Evolutionary conservation across 202 grass and related monocot species (phyloP), one percentile per base, ranked within the genome.

Genomic region (Sporobolus alterniflorus): DNA sequence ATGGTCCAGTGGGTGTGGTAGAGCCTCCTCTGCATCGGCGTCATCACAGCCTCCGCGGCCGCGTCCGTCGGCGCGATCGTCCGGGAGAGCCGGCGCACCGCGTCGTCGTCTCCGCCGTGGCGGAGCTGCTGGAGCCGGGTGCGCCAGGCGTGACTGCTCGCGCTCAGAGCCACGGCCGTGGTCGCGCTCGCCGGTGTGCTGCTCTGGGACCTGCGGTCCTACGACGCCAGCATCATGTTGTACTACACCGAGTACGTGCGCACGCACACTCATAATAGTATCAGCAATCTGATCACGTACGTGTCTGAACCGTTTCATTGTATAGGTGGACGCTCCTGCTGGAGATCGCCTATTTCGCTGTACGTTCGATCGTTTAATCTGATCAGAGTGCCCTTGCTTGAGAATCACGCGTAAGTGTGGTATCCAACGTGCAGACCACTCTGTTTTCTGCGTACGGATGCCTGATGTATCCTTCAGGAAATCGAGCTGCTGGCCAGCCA

Each of bases 221-320:
- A 89, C 29, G 90, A 87, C 46, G 17, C 46, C 31, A 77, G 73
- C 57, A 87, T 89, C 12, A 89, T 92, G 60, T 4, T 92, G 40
- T 92, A 92, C 48, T 92, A 92, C 60, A 92, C 90, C 3, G 90
- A 89, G 90, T 92, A 82, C 65, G 84, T 64, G 15, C 5, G 29
- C 13, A 25, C 26, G 9, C 20, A 26, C 40, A 24, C 3, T 21
- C n/a, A n/a, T n/a, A n/a, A n/a, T n/a, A n/a, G n/a, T n/a, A n/a
- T n/a, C n/a, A n/a, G n/a, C n/a, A n/a, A n/a, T n/a, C n/a, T n/a
- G n/a, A n/a, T n/a, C n/a, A n/a, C n/a, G n/a, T n/a, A n/a, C n/a
- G n/a, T n/a, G n/a, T n/a, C n/a, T 50, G 50, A 48, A 43, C 62
- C 26, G 6, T 18, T 13, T 33, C n/a, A n/a, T n/a, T n/a, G 48